Evolutionary conservation across 352 stramenopile species (phyloP).

Genomic region (Phytophthora idaei): DNA sequence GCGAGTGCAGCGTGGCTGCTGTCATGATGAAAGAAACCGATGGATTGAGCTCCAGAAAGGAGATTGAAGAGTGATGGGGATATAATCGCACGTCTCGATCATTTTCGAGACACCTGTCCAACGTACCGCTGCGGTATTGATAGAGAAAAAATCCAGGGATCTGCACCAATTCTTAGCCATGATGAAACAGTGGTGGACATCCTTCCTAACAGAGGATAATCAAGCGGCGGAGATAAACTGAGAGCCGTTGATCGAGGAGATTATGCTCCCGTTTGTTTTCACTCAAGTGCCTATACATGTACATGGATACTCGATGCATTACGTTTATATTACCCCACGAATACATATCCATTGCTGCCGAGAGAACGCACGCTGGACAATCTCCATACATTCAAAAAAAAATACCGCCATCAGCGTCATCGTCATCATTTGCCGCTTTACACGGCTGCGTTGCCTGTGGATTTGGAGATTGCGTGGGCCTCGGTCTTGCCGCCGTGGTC

Average conservation of each 20-base stretch:
- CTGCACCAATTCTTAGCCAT: constrained; percentile 3
- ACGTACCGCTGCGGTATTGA: constrained; percentile 10
- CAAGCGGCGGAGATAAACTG: constrained; percentile 7
- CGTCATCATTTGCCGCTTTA: constrained; percentile 10
- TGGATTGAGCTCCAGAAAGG: constrained; percentile 6
- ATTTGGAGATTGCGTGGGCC: constrained; percentile 37
- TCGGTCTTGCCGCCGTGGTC: constrained; percentile 47
- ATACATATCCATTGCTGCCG: constrained; percentile 20
- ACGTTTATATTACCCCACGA: constrained; percentile 36
- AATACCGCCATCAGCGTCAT: not conserved
- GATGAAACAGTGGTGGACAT: constrained; percentile 9
- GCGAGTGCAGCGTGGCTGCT: not conserved
- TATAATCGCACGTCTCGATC: not conserved
- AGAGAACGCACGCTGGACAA: not conserved
- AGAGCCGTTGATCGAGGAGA: not conserved
- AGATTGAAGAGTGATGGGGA: constrained; percentile 32
- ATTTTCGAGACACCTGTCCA: constrained; percentile 16
- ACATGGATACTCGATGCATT: constrained; percentile 7
- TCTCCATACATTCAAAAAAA: constrained; percentile 7
- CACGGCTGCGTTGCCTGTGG: constrained; percentile 31
- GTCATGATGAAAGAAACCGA: too few relatives aligned
- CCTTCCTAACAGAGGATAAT: not conserved
- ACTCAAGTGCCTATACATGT: too few relatives aligned
- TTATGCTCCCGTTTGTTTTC: not conserved
- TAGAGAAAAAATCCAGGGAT: constrained; percentile 25